Evolutionary conservation across 257 asterid species (phyloP), one percentile per base, ranked within the genome.

Genomic region (Jaltomata sinuosa): DNA sequence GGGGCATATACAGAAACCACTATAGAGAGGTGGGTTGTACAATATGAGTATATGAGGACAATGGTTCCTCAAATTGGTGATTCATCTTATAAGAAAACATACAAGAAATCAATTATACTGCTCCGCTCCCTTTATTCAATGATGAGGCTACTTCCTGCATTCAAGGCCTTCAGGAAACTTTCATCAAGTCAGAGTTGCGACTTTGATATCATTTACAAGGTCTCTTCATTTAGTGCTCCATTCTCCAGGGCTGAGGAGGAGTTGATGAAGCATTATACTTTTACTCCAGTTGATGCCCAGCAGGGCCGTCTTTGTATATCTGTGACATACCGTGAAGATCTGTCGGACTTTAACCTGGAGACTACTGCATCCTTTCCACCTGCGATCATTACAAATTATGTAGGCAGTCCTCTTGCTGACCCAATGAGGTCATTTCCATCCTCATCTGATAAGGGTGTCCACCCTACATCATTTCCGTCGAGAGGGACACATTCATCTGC

Each of bases 131-230:
- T 97, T 81, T 90, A 88, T 86, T 91, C 98, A 53, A 93, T 92
- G 94, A 85, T 92, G 92, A 94, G 98, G 89, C 98, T 97, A 36
- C 97, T 97, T 86, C 98, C 99, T 6, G 98, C 98, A 3, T 89
- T 92, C 84, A 95, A 92, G 91, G 99, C 98, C 69, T 95, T 89
- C 65, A 94, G 93, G 65, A 97, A 92, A 85, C 92, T 91, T n/a
- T 83, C 85, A 45, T 89, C 97, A 1, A 90, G 85, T 72, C 97
- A 91, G 87, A 89, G 84, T 16, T 89, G 98, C 55, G 96, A 94
- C 83, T 97, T 94, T 80, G 98, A 94, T 59, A 91, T 97, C 87
- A 97, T 84, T 85, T 97, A 97, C 91, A 97, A 92, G 87, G 90
- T 97, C 9, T 90, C 97, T 86, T 91, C 96, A 18, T 93, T 90